Conservation (phyloP, 163 green algal genomes). For the Scenedesmus sp. region DNA sequence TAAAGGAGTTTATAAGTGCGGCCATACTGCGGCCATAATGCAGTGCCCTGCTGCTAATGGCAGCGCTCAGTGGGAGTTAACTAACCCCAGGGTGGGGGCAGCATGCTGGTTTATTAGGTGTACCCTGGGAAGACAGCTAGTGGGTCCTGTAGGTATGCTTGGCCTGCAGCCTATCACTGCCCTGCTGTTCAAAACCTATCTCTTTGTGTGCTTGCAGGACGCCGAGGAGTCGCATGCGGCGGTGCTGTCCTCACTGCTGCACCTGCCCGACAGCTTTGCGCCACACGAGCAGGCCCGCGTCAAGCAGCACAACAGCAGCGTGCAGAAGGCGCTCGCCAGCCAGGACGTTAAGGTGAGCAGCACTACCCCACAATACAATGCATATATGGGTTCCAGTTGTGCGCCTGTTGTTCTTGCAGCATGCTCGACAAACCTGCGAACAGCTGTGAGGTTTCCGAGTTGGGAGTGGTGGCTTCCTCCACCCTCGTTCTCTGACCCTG, state of each 20-base stretch:
- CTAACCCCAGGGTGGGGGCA: no score
- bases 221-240: constrained; percentile 45
- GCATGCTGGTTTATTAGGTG: no score
- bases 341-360: constrained; percentile 46
- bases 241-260: constrained; percentile 67
- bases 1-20: no score
- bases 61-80: no score
- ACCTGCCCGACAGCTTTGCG: constrained; percentile 55
- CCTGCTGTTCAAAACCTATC: neutral
- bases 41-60: no score
- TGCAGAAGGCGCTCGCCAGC: constrained; percentile 51
- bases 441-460: neutral
- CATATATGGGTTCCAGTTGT: no score
- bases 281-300: neutral
- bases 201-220: neutral
- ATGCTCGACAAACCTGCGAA: no score
- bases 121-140: no score
- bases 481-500: no score
- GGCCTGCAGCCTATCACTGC: neutral
- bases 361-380: neutral
- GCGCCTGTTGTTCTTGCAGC: no score
- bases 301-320: constrained; percentile 60
- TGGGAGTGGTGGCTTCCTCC: constrained; percentile 47
- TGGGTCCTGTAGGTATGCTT: no score
- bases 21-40: no score